Evolutionary conservation across 805 yeast genomes (phyloP).

Genomic region (Candida fluviatilis): DNA sequence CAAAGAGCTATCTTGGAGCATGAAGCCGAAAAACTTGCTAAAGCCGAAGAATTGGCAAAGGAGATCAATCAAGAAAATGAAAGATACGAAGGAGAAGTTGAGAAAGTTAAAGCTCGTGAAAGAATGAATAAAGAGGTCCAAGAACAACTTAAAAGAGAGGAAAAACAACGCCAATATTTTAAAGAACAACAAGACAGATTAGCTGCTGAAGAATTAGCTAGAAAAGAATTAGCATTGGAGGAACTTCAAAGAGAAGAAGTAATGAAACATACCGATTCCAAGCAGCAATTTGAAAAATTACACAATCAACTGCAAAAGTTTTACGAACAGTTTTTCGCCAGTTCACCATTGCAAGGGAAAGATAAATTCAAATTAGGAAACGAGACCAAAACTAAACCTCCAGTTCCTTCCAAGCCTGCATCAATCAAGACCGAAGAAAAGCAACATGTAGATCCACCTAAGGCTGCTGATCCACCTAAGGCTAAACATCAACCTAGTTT

Average conservation of each 20-base stretch:
- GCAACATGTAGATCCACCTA: conserved; percentile 1
- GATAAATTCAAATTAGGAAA: neutral
- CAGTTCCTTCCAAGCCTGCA: conserved; percentile 8
- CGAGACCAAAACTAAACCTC: conserved; percentile 2
- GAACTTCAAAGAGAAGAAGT: conserved; percentile 6
- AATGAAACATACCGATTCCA: conserved; percentile 5
- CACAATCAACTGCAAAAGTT: conserved; percentile 22
- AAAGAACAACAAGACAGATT: conserved; percentile 4
- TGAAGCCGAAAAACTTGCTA: conserved; percentile 6
- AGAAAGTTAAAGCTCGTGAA: neutral
- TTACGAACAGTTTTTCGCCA: conserved; percentile 18
- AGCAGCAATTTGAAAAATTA: conserved; percentile 6
- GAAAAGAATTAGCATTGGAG: conserved; percentile 5
- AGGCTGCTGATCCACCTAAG: no score
- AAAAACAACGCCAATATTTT: conserved; percentile 4
- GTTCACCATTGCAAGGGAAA: conserved; percentile 3
- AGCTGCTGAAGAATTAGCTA: conserved; percentile 4
- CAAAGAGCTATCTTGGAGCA: neutral
- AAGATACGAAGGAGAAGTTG: conserved; percentile 4
- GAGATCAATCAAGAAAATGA: conserved; percentile 9
- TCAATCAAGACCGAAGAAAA: conserved; percentile 8
- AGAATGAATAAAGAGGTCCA: conserved; percentile 5
- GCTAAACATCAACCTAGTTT: conserved; percentile 19
- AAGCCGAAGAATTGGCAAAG: conserved; percentile 13
- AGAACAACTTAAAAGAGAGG: conserved; percentile 2